Percentiles rank a stretch among this genome's conserved stretches.
These are phyloP conservation scores for Chaetomiaceae sp. DNA, from an alignment of 2,329 filamentous ascomycete genomes.

Conservation along the genomic window DNA sequence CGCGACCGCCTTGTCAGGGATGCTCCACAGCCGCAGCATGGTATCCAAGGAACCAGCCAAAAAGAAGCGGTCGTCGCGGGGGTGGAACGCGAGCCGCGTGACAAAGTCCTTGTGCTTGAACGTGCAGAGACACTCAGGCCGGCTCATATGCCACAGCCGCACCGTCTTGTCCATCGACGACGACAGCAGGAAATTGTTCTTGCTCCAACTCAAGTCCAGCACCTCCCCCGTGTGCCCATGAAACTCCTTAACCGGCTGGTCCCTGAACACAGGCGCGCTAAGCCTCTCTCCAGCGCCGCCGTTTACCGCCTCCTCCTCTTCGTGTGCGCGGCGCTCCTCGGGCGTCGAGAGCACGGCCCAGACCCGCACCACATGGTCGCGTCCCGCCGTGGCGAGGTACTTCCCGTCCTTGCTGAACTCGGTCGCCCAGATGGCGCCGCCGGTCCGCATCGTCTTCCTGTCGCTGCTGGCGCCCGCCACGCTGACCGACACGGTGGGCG, in stretches of 20 bases:
- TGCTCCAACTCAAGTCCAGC: conserved; percentile 94
- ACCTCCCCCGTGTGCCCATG: conserved; percentile 80
- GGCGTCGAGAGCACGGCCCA: conserved; percentile 82
- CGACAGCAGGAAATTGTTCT: conserved; percentile 94
- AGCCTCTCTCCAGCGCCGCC: conserved; percentile 58
- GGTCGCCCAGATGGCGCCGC: conserved; percentile 81
- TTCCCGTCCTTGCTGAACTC: conserved; percentile 91
- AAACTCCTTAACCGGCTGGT: conserved; percentile 74
- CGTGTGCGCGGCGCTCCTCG: conserved; percentile 71
- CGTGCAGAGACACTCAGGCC: conserved; percentile 80
- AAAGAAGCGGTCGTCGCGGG: conserved; percentile 93
- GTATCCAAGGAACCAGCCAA: conserved; percentile 88
- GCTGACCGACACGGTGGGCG: conserved; percentile 29
- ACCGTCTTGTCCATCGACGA: conserved; percentile 99
- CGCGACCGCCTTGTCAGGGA: conserved; percentile 90
- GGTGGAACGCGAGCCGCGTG: conserved; percentile 91
- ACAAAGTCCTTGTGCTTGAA: conserved; percentile 96
- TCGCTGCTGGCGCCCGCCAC: conserved; percentile 35
- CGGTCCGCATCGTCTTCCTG: conserved; percentile 40
- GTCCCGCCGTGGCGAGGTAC: conserved; percentile 87
- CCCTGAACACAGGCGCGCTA: conserved; percentile 85
- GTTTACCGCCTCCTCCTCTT: conserved; percentile 58
- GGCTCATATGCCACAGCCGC: conserved; percentile 83
- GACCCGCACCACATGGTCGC: conserved; percentile 78
- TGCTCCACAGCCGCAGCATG: conserved; percentile 89